phyloP scores from a whole-genome alignment of 106 monocot genomes.

The Cymbidium sinense region DNA sequence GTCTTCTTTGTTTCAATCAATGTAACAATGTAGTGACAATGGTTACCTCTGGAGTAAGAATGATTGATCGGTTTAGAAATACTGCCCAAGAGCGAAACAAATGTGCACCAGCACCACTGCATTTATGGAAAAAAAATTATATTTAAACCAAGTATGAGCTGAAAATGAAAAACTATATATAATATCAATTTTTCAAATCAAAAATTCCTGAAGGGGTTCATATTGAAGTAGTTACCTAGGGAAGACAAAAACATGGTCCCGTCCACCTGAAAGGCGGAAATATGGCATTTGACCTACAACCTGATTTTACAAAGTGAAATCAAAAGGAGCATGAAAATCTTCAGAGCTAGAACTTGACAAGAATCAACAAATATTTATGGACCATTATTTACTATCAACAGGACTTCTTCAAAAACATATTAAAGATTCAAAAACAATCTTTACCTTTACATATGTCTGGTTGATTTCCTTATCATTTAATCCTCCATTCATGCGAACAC shows the following conservation, averaged over 20 bases:
- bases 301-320: conserved; percentile 22
- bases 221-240: conserved; percentile 56
- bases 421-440: background rate
- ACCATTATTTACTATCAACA: background rate
- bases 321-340: background rate
- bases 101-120: conserved; percentile 95
- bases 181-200: background rate
- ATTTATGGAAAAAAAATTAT: conserved; percentile 15
- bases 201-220: background rate
- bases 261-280: conserved; percentile 89
- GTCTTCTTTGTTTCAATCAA: background rate
- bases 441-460: conserved; percentile 88
- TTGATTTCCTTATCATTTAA: conserved; percentile 98
- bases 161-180: background rate
- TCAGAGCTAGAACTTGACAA: background rate
- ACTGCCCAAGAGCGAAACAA: conserved; percentile 87
- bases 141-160: background rate
- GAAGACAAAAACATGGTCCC: conserved; percentile 92
- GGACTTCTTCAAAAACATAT: background rate
- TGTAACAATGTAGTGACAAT: background rate
- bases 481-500: conserved; percentile 92
- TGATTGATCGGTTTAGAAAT: conserved; percentile 90
- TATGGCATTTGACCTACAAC: conserved; percentile 98
- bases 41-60: conserved; percentile 97
- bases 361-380: conserved; percentile 3